Evolutionary conservation across 2,329 filamentous ascomycete species (phyloP).

Genomic region (Penicillium sp.): DNA sequence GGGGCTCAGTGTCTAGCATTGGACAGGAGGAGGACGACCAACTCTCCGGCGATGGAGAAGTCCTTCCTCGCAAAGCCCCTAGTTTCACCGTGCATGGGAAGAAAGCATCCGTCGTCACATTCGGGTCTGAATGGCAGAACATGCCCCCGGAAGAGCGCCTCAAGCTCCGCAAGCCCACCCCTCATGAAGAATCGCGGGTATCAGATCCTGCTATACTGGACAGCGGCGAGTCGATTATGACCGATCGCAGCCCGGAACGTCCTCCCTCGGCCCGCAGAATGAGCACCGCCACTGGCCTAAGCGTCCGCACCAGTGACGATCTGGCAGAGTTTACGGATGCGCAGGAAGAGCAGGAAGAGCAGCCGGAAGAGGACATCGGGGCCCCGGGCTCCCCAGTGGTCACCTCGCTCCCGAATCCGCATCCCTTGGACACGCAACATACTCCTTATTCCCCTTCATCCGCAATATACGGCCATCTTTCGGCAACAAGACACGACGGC

Average conservation of each 20-base stretch:
- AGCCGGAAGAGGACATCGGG: slow-evolving; percentile 12
- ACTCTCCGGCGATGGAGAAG: slow-evolving; percentile 55
- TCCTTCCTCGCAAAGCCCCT: slow-evolving; percentile 72
- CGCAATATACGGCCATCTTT: slow-evolving; percentile 10
- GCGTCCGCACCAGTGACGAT: slow-evolving; percentile 35
- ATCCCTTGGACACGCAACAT: neutral
- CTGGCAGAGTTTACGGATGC: slow-evolving; percentile 24
- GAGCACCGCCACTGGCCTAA: slow-evolving; percentile 65
- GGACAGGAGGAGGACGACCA: slow-evolving; percentile 52
- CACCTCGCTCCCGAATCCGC: neutral
- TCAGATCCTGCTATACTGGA: slow-evolving; percentile 33
- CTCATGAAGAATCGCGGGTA: slow-evolving; percentile 37
- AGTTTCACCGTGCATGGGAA: slow-evolving; percentile 97
- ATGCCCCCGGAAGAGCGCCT: slow-evolving; percentile 71
- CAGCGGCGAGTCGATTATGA: slow-evolving; percentile 28
- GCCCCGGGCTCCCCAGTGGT: slow-evolving; percentile 1
- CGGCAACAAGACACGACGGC: slow-evolving; percentile 8
- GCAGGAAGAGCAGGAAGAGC: slow-evolving; percentile 15
- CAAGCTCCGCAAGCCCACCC: slow-evolving; percentile 56
- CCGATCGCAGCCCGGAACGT: slow-evolving; percentile 42
- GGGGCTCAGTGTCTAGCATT: slow-evolving; percentile 64
- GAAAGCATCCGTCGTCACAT: slow-evolving; percentile 96
- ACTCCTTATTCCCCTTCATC: slow-evolving; percentile 8
- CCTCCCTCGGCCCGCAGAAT: slow-evolving; percentile 62
- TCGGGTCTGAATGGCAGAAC: slow-evolving; percentile 83